Evolutionary conservation across 768 basidiomycete genomes (phyloP), one percentile per base, ranked within the genome.

Genomic region (Termitomyces heimii): DNA sequence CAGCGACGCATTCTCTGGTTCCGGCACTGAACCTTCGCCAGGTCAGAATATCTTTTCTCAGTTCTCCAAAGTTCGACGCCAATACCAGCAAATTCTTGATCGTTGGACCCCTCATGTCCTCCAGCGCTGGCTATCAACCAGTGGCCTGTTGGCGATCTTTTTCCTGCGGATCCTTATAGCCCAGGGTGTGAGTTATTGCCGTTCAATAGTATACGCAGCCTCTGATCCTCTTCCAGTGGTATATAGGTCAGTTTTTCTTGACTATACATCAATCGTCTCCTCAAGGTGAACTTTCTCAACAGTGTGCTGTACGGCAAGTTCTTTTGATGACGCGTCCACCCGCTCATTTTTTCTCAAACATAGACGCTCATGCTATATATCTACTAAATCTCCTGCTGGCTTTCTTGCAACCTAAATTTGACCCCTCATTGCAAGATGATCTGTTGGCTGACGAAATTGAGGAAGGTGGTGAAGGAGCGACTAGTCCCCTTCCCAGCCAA

Each of bases 381-480:
- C 84, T 96, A 60, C 82, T 98, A 58, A 97, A 99, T 75, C 84
- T 99, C 53, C 85, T 99, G 54, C 82, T 99, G 62, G 96, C 97
- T 2, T 99, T 99, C 79, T 79, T 99, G 18, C 95, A 98, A 77
- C 97, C 97, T 34, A 92, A 89, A 70, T 98, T 99, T 70, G 97
- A 99, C 72, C 96, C 97, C 0, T 96, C 95, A 2, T 76, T 98
- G 32, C 89, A 94, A 62, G 92, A 92, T 46, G 97, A 99, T 70
- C 77, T 98, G 13, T 79, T 92, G 60, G 97, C 94, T 2, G 91
- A 95, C 62, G 95, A 98, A 67, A 89, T 97, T 20, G 97, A 99
- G 65, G 95, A 93, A 68, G 97, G 95, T 20, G 90, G 88, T 2
- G 77, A 78, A 29, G 68, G 69, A 9, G 70, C 77, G 5, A 58